phyloP scores from a whole-genome alignment of 83 land plant genomes.

The Picea engelmannii region DNA sequence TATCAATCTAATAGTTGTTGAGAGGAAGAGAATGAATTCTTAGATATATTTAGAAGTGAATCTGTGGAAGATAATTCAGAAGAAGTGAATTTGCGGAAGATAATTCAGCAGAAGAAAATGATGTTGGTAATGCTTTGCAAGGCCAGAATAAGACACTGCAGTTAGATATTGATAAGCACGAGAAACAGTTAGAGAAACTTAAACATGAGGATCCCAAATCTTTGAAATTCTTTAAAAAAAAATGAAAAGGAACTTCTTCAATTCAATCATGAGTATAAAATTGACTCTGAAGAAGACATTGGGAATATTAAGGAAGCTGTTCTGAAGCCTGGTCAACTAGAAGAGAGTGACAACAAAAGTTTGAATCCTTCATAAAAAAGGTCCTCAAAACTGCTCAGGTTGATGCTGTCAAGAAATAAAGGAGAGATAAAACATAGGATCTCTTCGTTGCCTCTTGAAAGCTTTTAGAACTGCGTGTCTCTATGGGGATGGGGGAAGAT shows the following conservation, averaged over 20 bases:
- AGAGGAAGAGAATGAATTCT: neutral
- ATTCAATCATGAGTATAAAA: conserved; percentile 41
- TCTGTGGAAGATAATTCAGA: too few species aligned
- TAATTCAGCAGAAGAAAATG: neutral
- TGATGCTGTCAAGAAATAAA: conserved; percentile 50
- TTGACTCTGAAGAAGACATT: conserved; percentile 59
- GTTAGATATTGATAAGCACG: conserved; percentile 6
- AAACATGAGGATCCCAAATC: conserved; percentile 56
- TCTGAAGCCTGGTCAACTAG: conserved; percentile 5
- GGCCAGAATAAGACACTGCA: neutral
- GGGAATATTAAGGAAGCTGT: conserved; percentile 13
- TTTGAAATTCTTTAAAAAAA: conserved; percentile 65
- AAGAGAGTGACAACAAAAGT: neutral
- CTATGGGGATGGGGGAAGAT: conserved; percentile 56
- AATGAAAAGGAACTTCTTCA: conserved; percentile 45
- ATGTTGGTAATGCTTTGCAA: conserved; percentile 4
- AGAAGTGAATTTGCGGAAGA: neutral
- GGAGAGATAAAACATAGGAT: conserved; percentile 54
- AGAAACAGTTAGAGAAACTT: conserved; percentile 1
- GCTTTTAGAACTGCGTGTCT: conserved; percentile 82
- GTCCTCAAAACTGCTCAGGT: conserved; percentile 49
- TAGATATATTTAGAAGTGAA: neutral
- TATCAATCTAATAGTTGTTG: too few species aligned
- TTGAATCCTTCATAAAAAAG: conserved; percentile 1
- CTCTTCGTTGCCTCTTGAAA: conserved; percentile 63